phyloP scores from a whole-genome alignment of 2,329 filamentous ascomycete species.

The Colletotrichum sp. region DNA sequence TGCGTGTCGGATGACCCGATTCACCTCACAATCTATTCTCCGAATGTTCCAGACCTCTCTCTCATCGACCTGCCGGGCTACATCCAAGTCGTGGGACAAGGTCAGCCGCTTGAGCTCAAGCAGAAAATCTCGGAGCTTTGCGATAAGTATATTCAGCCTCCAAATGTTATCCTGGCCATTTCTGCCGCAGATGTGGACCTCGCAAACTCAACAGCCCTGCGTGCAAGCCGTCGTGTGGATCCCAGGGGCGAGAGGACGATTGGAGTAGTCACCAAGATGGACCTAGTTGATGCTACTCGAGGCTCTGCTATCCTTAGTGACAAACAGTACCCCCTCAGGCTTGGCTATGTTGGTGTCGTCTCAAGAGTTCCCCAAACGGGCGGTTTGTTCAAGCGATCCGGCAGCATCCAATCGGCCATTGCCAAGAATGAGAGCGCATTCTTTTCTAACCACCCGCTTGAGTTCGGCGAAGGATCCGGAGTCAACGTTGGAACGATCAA shows the following conservation, averaged over 20 bases:
- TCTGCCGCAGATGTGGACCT: constrained; percentile 97
- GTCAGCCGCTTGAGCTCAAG: constrained; percentile 90
- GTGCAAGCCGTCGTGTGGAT: constrained; percentile 90
- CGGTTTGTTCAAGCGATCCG: constrained; percentile 81
- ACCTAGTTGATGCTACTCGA: constrained; percentile 84
- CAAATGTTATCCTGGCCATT: constrained; percentile 96
- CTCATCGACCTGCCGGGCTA: constrained; percentile 97
- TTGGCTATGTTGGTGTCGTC: constrained; percentile 96
- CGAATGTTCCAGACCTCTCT: constrained; percentile 92
- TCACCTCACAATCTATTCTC: constrained; percentile 92
- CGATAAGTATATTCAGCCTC: constrained; percentile 96
- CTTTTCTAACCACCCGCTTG: constrained; percentile 81
- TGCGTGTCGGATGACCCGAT: constrained; percentile 98
- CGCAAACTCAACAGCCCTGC: constrained; percentile 91
- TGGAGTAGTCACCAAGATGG: constrained; percentile 99
- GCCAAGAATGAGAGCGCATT: constrained; percentile 86
- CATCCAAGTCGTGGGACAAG: constrained; percentile 91
- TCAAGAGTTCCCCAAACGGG: constrained; percentile 75
- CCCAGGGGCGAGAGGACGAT: constrained; percentile 95
- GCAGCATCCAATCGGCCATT: constrained; percentile 82
- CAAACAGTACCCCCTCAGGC: constrained; percentile 89
- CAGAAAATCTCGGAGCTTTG: constrained; percentile 96
- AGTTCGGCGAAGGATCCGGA: constrained; percentile 77
- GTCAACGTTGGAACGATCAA: constrained; percentile 84
- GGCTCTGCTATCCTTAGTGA: constrained; percentile 83